Evolutionary conservation across 2,329 filamentous ascomycete species (phyloP), one percentile per base, ranked within the genome.

Genomic region (Curvularia sp.): DNA sequence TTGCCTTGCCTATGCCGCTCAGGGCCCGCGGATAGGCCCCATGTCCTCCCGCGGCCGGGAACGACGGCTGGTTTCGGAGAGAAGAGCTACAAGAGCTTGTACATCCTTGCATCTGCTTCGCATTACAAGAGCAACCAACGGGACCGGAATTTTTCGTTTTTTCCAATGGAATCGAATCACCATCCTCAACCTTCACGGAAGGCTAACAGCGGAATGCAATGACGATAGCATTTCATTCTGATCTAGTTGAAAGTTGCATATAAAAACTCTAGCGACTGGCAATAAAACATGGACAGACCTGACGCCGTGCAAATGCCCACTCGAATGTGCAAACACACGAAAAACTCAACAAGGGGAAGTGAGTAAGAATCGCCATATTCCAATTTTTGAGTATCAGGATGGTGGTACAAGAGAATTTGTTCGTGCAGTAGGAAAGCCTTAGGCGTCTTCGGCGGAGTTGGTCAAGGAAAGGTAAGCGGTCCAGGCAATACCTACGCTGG

Each of bases 401-500:
- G 52, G 33, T 67, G 57, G 63, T 59, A 60, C 59, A 68, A 60
- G 47, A 53, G 52, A 57, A 61, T 61, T 60, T 43, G 28, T 63
- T 65, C 41, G 26, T 42, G 50, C 28, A n/a, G 12, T 13, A 43
- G 8, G 26, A 56, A 18, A 15, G 18, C 47, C 62, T 58, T 69
- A 77, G 13, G 82, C 83, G 53, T 94, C 90, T 59, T 96, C 92
- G 2, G 92, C 84, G 5, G 93, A 89, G 79, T 98, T 98, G 61
- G 90, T 91, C 51, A 99, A 85, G 2, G 93, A 97, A 10, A 99
- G 86, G 78, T 97, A 99, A 20, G 93, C 94, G 10, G 95, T 98
- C 95, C 94, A 98, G 33, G 93, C 93, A 70, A 98, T 98, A 84
- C 94, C 94, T 55, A 99, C 81, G 8, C 92, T 96, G 15, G 94